Percentiles rank a stretch among this genome's conserved stretches.
Evolutionary conservation across 306 rosid species (phyloP).

Genomic region (Glycyrrhiza uralensis): DNA sequence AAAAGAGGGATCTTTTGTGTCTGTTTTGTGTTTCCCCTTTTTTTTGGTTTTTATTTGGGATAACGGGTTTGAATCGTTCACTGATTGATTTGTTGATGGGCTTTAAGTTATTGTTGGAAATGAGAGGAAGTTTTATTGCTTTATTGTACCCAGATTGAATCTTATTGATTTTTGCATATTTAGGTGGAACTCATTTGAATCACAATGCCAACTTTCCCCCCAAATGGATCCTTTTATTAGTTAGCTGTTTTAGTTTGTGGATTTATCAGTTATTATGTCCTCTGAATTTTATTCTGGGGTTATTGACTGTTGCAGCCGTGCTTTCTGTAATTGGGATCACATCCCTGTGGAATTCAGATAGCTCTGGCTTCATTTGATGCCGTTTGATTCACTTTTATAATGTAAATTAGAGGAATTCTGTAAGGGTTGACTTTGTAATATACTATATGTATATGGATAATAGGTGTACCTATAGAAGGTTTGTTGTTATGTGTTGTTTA

Average conservation of each 20-base stretch:
- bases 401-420: not conserved
- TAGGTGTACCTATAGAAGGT: not conserved
- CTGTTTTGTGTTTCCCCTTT: not conserved
- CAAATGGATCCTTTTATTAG: not conserved
- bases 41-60: not conserved
- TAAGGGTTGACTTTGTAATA: not conserved
- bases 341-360: not conserved
- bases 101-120: not conserved
- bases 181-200: not conserved
- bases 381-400: not conserved
- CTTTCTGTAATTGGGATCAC: not conserved
- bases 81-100: conserved; percentile 6
- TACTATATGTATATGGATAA: not conserved
- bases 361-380: not conserved
- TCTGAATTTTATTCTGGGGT: not conserved
- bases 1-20: not conserved
- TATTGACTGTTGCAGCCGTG: not conserved
- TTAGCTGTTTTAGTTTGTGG: not conserved
- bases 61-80: not conserved
- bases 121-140: not conserved
- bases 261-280: not conserved
- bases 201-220: not conserved
- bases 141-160: not conserved
- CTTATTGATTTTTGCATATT: not conserved
- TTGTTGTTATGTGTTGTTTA: not conserved